phyloP scores from a whole-genome alignment of 164 flowering plant genomes.

The Annona squamosa region DNA sequence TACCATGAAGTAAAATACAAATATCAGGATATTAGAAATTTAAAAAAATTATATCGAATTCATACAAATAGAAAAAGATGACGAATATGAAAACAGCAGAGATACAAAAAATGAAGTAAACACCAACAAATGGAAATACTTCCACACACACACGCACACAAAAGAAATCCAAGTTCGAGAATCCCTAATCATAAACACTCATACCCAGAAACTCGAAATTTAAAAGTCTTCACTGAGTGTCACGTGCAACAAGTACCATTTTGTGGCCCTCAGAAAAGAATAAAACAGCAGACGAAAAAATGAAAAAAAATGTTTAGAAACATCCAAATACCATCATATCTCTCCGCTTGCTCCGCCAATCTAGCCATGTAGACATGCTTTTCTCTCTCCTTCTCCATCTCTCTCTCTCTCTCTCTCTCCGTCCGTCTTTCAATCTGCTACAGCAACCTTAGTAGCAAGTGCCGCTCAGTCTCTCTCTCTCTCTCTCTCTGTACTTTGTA shows the following conservation, averaged over 20 bases:
- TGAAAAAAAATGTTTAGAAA: neutral
- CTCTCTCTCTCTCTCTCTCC: constrained; percentile 10
- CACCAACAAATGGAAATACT: neutral
- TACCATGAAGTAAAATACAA: neutral
- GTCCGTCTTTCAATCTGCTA: neutral
- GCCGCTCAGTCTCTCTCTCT: neutral
- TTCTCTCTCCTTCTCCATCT: constrained; percentile 40
- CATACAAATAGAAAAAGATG: neutral
- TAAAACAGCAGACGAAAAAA: neutral
- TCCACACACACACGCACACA: neutral
- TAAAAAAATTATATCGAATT: neutral
- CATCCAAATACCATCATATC: constrained; percentile 38
- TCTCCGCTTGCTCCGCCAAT: constrained; percentile 49
- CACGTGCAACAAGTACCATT: neutral
- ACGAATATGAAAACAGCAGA: neutral
- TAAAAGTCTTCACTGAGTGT: no score
- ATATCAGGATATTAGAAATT: neutral
- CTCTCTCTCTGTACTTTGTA: neutral
- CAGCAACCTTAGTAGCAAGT: neutral
- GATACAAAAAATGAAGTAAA: neutral
- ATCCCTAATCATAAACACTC: neutral
- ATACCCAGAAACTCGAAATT: neutral
- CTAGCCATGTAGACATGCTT: constrained; percentile 38
- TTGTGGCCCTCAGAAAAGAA: neutral
- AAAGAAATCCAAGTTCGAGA: no score